Conservation (phyloP, 192 early-diverging fungal genomes). For the Coemansia sp. region DNA sequence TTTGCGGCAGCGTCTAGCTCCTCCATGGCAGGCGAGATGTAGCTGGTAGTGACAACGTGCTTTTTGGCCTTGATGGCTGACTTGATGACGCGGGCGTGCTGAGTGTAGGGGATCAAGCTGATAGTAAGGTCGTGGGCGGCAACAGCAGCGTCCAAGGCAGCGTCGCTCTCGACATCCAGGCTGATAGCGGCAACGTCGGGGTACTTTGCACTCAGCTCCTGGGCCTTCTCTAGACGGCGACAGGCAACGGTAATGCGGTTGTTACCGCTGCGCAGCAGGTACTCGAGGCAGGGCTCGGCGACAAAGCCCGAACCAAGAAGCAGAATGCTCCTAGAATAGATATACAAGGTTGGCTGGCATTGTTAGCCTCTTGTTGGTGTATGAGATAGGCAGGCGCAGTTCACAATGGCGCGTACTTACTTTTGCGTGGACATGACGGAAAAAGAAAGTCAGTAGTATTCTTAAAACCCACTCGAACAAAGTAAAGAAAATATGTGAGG, state of each 20-base stretch:
- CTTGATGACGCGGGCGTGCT: conserved; percentile 88
- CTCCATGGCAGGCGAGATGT: conserved; percentile 95
- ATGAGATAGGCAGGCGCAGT: not conserved
- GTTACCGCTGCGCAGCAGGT: conserved; percentile 85
- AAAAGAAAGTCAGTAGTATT: not conserved
- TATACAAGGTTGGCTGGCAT: not conserved
- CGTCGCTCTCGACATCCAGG: conserved; percentile 80
- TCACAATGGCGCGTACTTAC: conserved; percentile 4
- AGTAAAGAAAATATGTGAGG: conserved; percentile 3
- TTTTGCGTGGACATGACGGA: conserved; percentile 35
- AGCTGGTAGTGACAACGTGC: conserved; percentile 95
- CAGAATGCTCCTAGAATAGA: conserved; percentile 73
- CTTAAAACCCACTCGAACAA: not conserved
- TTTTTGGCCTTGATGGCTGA: conserved; percentile 88
- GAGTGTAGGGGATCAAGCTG: conserved; percentile 88
- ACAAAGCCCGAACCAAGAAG: conserved; percentile 98
- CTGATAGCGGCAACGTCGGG: conserved; percentile 62
- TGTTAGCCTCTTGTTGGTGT: not conserved
- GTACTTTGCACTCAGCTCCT: conserved; percentile 68
- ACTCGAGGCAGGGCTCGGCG: conserved; percentile 91
- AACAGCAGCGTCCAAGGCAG: conserved; percentile 71
- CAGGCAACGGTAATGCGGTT: conserved; percentile 91
- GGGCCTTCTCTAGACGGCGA: conserved; percentile 72
- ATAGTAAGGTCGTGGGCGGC: conserved; percentile 89
- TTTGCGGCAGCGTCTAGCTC: conserved; percentile 83